These are phyloP conservation scores for Fusarium aywerte DNA, from an alignment of 2,329 filamentous ascomycete genomes.

Conservation along the genomic window DNA sequence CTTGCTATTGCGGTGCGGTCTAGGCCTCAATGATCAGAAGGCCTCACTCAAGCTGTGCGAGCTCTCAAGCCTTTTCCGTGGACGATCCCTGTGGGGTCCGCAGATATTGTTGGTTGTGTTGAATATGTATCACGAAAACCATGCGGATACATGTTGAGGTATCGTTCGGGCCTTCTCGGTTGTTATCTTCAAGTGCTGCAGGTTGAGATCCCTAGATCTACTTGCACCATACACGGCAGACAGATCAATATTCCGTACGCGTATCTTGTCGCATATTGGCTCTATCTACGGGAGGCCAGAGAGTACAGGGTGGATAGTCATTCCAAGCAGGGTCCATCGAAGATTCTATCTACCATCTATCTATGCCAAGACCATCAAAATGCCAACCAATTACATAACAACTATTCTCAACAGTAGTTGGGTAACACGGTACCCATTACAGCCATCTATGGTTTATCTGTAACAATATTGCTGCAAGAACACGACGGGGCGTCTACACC, in stretches of 20 bases:
- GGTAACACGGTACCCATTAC: background rate
- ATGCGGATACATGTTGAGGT: slow-evolving; percentile 1
- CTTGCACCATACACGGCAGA: background rate
- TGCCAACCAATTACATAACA: slow-evolving; percentile 11
- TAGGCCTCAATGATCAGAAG: slow-evolving; percentile 9
- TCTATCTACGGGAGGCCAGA: background rate
- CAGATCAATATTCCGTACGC: slow-evolving; percentile 2
- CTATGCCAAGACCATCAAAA: slow-evolving; percentile 26
- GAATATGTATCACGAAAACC: slow-evolving; percentile 21
- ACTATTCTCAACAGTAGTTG: slow-evolving; percentile 25
- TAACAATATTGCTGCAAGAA: slow-evolving; percentile 29
- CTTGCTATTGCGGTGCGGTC: slow-evolving; percentile 2
- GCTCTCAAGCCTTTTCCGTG: slow-evolving; percentile 6
- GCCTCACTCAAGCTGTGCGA: slow-evolving; percentile 24
- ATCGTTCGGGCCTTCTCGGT: slow-evolving; percentile 38
- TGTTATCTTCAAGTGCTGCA: slow-evolving; percentile 16
- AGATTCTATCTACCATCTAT: slow-evolving; percentile 3
- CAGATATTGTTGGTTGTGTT: background rate
- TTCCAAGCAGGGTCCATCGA: background rate
- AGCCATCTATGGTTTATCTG: slow-evolving; percentile 22
- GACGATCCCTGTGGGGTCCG: slow-evolving; percentile 27
- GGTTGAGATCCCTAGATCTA: slow-evolving; percentile 4
- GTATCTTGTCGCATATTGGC: background rate
- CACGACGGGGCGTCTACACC: slow-evolving; percentile 6
- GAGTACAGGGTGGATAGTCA: slow-evolving; percentile 14